A percentile compares a stretch with the other conserved stretches of the same genome.
Conservation (phyloP, 2,329 filamentous ascomycete genomes). For the Sarocladium oryzae region DNA sequence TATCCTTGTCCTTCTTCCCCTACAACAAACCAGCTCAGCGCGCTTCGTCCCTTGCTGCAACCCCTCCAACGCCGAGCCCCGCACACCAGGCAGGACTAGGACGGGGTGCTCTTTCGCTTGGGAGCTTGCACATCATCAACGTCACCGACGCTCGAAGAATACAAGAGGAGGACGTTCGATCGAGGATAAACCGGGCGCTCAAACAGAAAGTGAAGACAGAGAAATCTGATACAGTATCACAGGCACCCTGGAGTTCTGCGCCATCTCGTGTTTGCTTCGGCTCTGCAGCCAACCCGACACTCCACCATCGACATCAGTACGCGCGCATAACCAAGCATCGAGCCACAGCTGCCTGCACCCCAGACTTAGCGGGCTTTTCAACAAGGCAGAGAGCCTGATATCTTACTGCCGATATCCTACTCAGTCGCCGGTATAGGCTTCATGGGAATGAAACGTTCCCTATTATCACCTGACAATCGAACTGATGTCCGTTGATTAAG, state of each 20-base stretch:
- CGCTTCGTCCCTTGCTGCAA: not conserved
- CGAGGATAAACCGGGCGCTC: too few species aligned
- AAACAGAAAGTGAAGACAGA: too few species aligned
- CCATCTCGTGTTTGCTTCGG: not conserved
- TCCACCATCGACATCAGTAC: slow-evolving; percentile 1
- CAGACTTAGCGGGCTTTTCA: too few species aligned
- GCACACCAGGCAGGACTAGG: not conserved
- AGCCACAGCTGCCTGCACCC: not conserved
- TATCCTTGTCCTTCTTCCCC: not conserved
- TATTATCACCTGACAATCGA: not conserved
- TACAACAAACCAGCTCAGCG: not conserved
- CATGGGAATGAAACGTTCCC: not conserved
- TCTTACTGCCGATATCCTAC: too few species aligned
- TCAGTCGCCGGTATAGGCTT: not conserved
- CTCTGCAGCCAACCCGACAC: slow-evolving; percentile 8
- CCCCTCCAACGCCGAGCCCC: slow-evolving; percentile 5
- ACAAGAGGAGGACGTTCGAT: too few species aligned
- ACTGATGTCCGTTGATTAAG: not conserved
- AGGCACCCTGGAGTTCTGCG: too few species aligned
- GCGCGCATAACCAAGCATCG: slow-evolving; percentile 6
- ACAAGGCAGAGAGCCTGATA: too few species aligned
- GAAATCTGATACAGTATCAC: too few species aligned
- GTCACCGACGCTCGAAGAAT: not conserved
- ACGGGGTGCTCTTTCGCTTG: not conserved
- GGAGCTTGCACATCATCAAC: not conserved